phyloP scores from a whole-genome alignment of 192 early-diverging fungal genomes.

The Coemansia sp. region DNA sequence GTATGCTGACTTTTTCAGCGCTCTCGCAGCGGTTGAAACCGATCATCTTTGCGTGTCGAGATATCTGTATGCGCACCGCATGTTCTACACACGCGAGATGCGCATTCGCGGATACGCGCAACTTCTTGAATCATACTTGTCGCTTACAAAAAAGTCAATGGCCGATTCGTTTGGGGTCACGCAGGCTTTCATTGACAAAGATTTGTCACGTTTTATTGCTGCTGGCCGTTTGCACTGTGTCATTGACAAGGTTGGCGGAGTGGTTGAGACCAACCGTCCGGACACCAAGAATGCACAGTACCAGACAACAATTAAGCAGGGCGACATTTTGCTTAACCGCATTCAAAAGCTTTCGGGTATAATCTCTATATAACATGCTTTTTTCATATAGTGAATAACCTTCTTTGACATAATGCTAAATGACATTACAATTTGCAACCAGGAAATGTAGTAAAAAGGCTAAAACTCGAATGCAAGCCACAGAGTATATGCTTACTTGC shows the following conservation, averaged over 20 bases:
- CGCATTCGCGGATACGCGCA: conserved; percentile 96
- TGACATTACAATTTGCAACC: neutral
- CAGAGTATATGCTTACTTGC: neutral
- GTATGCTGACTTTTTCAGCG: conserved; percentile 90
- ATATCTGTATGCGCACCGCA: conserved; percentile 83
- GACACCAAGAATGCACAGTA: conserved; percentile 99
- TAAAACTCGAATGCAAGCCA: neutral
- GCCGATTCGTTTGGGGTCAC: conserved; percentile 95
- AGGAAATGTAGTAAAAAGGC: neutral
- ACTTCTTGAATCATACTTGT: conserved; percentile 91
- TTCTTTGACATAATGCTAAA: neutral
- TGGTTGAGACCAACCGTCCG: conserved; percentile 96
- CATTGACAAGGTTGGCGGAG: conserved; percentile 98
- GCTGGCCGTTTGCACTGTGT: conserved; percentile 96
- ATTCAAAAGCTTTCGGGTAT: conserved; percentile 96
- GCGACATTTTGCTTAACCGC: conserved; percentile 90
- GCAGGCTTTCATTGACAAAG: conserved; percentile 94
- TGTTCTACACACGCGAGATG: conserved; percentile 98
- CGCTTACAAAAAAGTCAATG: conserved; percentile 93
- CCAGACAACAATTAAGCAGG: conserved; percentile 94
- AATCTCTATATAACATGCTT: conserved; percentile 71
- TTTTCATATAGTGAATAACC: neutral
- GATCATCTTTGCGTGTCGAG: conserved; percentile 71
- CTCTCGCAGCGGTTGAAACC: conserved; percentile 83
- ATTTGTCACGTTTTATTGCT: conserved; percentile 92